phyloP scores from a whole-genome alignment of 768 basidiomycete genomes.

The Hemileccinum rubropunctum region DNA sequence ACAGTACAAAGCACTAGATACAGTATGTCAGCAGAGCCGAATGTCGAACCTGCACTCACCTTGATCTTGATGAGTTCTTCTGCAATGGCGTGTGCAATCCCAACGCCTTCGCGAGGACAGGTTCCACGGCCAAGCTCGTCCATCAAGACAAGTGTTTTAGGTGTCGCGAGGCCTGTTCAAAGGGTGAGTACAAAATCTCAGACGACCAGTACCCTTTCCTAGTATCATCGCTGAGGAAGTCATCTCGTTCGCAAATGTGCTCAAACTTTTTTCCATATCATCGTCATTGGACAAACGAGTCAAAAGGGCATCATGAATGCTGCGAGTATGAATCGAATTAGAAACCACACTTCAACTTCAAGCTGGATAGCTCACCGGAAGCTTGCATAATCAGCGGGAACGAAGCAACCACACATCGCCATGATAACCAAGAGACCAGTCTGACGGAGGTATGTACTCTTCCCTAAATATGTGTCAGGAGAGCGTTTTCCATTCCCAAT shows the following conservation, averaged over 20 bases:
- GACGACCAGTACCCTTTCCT: slow-evolving; percentile 38
- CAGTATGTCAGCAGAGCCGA: neutral
- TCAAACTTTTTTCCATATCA: slow-evolving; percentile 82
- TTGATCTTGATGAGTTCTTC: slow-evolving; percentile 72
- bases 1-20: slow-evolving; percentile 77
- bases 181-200: neutral
- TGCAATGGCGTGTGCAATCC: slow-evolving; percentile 81
- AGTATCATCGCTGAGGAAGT: slow-evolving; percentile 88
- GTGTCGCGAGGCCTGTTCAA: slow-evolving; percentile 60
- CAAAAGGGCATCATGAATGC: slow-evolving; percentile 80
- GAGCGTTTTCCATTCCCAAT: neutral
- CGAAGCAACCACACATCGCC: slow-evolving; percentile 89
- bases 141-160: slow-evolving; percentile 73
- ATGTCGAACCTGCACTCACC: slow-evolving; percentile 38
- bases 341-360: neutral
- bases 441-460: slow-evolving; percentile 92
- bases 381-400: slow-evolving; percentile 92
- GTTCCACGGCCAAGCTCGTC: slow-evolving; percentile 96
- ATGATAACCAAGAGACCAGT: slow-evolving; percentile 79
- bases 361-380: slow-evolving; percentile 51
- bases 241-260: slow-evolving; percentile 97
- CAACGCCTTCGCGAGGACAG: slow-evolving; percentile 75
- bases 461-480: slow-evolving; percentile 46
- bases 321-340: slow-evolving; percentile 23
- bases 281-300: slow-evolving; percentile 93